These are phyloP conservation scores for Calonectria multiphialidica DNA, from an alignment of 2,329 filamentous ascomycete species.

Conservation along the genomic window DNA sequence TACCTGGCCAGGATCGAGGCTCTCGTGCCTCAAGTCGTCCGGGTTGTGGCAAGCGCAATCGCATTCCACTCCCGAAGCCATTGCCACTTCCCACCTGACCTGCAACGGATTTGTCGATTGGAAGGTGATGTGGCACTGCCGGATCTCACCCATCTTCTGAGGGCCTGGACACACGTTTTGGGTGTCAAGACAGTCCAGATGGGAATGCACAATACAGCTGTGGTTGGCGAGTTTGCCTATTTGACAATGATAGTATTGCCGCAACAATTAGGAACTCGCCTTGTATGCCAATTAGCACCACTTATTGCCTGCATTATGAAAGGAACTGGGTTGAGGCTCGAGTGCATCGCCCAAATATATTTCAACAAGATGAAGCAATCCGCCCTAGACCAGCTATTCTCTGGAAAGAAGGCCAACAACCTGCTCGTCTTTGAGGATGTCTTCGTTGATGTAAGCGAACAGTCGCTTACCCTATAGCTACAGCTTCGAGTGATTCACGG, in stretches of 20 bases:
- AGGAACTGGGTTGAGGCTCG: not conserved
- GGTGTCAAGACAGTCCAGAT: not conserved
- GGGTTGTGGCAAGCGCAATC: constrained; percentile 31
- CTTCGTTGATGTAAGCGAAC: constrained; percentile 18
- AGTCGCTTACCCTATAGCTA: not conserved
- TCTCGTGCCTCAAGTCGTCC: constrained; percentile 25
- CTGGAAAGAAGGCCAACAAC: not conserved
- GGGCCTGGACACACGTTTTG: not conserved
- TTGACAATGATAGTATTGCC: not conserved
- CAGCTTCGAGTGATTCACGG: not conserved
- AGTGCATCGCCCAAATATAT: not conserved
- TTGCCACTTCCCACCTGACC: not conserved
- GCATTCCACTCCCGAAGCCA: constrained; percentile 2
- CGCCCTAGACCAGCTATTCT: constrained; percentile 17
- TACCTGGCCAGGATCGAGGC: constrained; percentile 30
- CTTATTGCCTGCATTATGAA: constrained; percentile 15
- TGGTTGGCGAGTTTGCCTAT: constrained; percentile 28
- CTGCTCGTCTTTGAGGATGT: constrained; percentile 30
- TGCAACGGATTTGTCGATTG: not conserved
- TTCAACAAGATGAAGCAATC: not conserved
- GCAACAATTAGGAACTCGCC: not conserved
- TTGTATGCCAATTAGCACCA: not conserved
- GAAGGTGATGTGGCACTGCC: not conserved
- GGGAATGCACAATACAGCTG: not conserved
- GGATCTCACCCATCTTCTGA: not conserved